These are phyloP conservation scores for Nitzschia inconspicua DNA, from an alignment of 108 stramenopile genomes.

Conservation along the genomic window DNA sequence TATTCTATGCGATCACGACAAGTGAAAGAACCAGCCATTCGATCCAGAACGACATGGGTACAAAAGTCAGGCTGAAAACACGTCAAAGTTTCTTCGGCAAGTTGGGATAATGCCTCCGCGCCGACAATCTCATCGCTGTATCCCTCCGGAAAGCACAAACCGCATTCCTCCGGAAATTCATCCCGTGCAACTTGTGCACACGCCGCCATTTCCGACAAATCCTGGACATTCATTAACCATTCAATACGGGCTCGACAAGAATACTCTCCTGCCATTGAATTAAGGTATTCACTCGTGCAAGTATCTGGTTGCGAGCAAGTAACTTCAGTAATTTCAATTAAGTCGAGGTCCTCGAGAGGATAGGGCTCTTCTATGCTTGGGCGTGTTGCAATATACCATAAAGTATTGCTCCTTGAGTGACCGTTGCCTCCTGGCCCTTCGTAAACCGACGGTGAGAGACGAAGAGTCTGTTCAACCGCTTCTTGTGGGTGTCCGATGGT, in stretches of 20 bases:
- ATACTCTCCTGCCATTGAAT: conserved; percentile 38
- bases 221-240: conserved; percentile 44
- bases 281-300: conserved; percentile 43
- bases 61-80: conserved; percentile 65
- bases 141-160: conserved; percentile 38
- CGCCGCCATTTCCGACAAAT: conserved; percentile 36
- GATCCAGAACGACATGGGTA: conserved; percentile 48
- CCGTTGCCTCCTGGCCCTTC: conserved; percentile 63
- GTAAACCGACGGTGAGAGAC: conserved; percentile 42
- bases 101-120: too few relatives aligned
- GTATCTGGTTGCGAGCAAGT: conserved; percentile 44
- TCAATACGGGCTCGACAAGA: conserved; percentile 53
- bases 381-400: conserved; percentile 72
- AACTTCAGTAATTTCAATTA: neutral
- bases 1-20: conserved; percentile 66
- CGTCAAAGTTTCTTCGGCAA: too few relatives aligned
- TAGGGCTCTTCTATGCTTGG: conserved; percentile 17
- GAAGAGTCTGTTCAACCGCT: conserved; percentile 40
- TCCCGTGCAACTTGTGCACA: conserved; percentile 45
- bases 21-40: conserved; percentile 43
- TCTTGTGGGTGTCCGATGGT: conserved; percentile 63
- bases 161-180: conserved; percentile 45
- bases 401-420: conserved; percentile 59
- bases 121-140: too few relatives aligned
- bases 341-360: neutral